Evolutionary conservation across 2,329 filamentous ascomycete species (phyloP), one percentile per base, ranked within the genome.

Genomic region (Colletotrichum karsti): DNA sequence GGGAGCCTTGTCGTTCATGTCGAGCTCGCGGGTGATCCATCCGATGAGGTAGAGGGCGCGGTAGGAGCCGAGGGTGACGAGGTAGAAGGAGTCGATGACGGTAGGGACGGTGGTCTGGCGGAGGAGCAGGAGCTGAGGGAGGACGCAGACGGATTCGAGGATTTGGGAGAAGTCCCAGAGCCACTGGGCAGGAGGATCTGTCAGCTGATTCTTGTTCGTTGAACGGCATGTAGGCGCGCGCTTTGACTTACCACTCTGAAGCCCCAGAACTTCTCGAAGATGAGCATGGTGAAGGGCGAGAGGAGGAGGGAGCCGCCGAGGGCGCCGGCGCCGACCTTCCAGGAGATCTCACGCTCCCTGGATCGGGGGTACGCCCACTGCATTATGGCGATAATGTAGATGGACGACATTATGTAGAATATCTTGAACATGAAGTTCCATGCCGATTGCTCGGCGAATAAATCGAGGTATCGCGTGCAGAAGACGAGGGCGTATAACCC

Each of bases 21-120:
- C 90, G 22, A 89, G 80, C 66, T 85, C 86, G 33, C 93, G 90
- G 69, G 88, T 82, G 73, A 98, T 91, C 95, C 95, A 98, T 79
- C 97, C 98, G 53, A 97, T 80, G 69, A 97, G 91, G 81, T 98
- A 98, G 69, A 98, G 88, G 54, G 86, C 93, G 64, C 95, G 93
- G 82, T 98, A 98, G 12, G 91, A 91, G 37, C 95, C 95, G 1
- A 98, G 88, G 1, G 94, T 90, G 55, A 96, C 84, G 62, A 98
- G 92, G 80, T 98, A 98, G 82, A 93, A 97, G n/a, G 93, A 97
- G 78, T 97, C 93, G 81, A 98, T 95, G 51, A 98, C 95, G 54
- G 95, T 98, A 0, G 95, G 95, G 0, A 98, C 94, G 26, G 91
- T 94, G n/a, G 95, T 98, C 79, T 98, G 94, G 67, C 95, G 93